Base-by-base conservation (phyloP, 805 yeast species). In the Saccharomycopsis fibuligera region DNA sequence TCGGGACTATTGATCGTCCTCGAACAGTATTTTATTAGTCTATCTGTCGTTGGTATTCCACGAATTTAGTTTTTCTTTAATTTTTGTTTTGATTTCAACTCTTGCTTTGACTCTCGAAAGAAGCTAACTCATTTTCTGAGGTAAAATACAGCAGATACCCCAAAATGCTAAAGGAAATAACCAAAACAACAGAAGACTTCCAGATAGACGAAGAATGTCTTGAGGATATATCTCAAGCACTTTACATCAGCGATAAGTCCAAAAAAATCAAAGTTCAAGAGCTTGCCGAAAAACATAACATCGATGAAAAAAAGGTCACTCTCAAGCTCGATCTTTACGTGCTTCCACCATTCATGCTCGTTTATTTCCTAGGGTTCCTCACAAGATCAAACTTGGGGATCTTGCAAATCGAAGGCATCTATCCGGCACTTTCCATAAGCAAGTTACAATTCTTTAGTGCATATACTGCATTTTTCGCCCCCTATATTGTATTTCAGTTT, bases 311-410 rank as follows among this genome's bases (percentile, higher is more conserved):
- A 38, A 70, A 66, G 55, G 64, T 84, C 35, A 74, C 78, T 76
- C 65, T 75, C 70, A 83, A 81, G 56, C 68, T 81, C 30, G 91
- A 84, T 59, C 42, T 77, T 1, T 74, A 83, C 48, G 79, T 84
- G 35, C 77, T 83, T 23, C 86, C 87, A 2, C 56, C 56, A 5
- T 83, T 86, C 56, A 78, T 87, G 60, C 59, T 85, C 29, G 69
- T 86, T 36, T 86, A 86, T 59, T 77, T 86, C 62, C 70, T 86
- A 53, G 83, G 91, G 1, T 86, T 85, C 59, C 67, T 86, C 58
- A 93, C 86, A 62, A 73, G 95, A 62, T 90, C 86, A 50, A 86
- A 86, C 62, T 82, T 86, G 53, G 79, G 90, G 22, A 84, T 86
- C 62, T 93, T 95, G 5, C 79, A 79, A 54, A 74, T 82, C 48